A percentile compares a stretch with the other conserved stretches of the same genome.
Conservation (phyloP, 73 alveolate species). For the Stentor roeselii region DNA sequence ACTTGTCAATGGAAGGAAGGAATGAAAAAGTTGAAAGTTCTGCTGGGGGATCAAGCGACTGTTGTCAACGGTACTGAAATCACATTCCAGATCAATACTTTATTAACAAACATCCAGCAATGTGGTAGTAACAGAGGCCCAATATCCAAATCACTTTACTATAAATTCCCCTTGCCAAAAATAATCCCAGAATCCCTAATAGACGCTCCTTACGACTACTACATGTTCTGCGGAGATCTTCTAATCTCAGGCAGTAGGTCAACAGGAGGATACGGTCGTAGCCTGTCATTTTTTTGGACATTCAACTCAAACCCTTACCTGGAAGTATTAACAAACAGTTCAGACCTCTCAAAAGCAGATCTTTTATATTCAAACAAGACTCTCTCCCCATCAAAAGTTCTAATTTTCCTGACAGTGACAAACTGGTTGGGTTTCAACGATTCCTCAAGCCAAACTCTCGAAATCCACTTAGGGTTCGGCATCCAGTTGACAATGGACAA, state of each 20-base stretch:
- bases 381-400: not conserved
- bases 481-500: not conserved
- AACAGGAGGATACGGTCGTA: conserved; percentile 1
- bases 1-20: not conserved
- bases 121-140: not conserved
- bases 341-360: not conserved
- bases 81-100: not conserved
- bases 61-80: not conserved
- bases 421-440: not conserved
- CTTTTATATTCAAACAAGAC: not conserved
- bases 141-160: not conserved
- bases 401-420: not conserved
- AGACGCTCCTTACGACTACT: not conserved
- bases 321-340: not conserved
- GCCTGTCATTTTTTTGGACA: not conserved
- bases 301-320: conserved; percentile 2
- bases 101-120: not conserved
- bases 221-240: not conserved
- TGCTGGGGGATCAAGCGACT: not conserved
- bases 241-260: not conserved
- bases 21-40: not conserved
- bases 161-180: not conserved
- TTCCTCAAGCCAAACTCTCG: not conserved
- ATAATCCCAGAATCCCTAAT: not conserved
- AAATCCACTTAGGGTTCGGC: not conserved